These are phyloP conservation scores for Colletotrichum endophyticum DNA, from an alignment of 2,329 filamentous ascomycete species.

Conservation along the genomic window DNA sequence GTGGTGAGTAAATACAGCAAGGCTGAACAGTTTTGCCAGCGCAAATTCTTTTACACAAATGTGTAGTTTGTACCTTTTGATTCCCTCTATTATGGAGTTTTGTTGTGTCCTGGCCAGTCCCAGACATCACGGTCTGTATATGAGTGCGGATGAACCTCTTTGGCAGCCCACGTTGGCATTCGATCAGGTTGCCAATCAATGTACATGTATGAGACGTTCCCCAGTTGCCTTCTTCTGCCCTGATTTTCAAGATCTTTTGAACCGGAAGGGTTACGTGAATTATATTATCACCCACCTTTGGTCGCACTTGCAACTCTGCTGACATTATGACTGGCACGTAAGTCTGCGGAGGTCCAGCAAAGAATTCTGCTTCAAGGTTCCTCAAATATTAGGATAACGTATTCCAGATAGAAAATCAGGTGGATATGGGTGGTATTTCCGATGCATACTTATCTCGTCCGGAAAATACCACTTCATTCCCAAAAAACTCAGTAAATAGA, in stretches of 20 bases:
- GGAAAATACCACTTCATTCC: neutral
- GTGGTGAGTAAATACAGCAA: neutral
- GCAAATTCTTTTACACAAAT: neutral
- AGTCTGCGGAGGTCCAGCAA: neutral
- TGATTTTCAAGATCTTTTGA: neutral
- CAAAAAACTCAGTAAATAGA: neutral
- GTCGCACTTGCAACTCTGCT: neutral
- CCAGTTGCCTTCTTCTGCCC: neutral
- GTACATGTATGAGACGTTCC: neutral
- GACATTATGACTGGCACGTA: neutral
- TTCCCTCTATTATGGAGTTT: neutral
- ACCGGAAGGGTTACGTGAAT: neutral
- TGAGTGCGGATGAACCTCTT: neutral
- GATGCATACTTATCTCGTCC: neutral
- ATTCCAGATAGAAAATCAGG: rapidly evolving
- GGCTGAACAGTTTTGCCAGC: neutral
- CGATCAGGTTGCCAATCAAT: neutral
- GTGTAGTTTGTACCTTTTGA: neutral
- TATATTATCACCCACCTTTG: neutral
- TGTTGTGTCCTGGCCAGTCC: neutral
- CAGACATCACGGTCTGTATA: neutral
- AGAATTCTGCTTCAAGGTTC: neutral
- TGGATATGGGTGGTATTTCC: rapidly evolving
- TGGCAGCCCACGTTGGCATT: neutral
- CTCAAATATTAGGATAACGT: neutral